Percentiles rank a stretch among this genome's conserved stretches.
Evolutionary conservation across 192 early-diverging fungal genomes (phyloP).

Genomic region (Gaertneriomyces semiglobifer): DNA sequence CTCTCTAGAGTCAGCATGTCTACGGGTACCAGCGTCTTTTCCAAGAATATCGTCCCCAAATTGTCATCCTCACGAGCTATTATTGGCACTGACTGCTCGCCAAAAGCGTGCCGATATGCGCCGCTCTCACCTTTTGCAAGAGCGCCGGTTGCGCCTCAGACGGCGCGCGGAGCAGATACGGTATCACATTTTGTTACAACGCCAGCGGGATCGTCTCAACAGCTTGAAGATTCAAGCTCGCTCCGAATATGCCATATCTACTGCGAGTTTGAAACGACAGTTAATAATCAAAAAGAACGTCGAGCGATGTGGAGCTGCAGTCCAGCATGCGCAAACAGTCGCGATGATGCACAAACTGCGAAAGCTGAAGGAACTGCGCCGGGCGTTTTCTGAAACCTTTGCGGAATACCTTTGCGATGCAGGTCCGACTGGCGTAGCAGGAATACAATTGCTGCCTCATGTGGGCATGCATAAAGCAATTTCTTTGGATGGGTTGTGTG

Average conservation of each 20-base stretch:
- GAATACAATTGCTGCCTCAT: too few relatives aligned
- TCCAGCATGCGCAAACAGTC: slow-evolving; percentile 41
- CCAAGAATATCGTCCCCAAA: too few relatives aligned
- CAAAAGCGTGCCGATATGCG: slow-evolving; percentile 13
- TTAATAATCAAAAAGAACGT: slow-evolving; percentile 27
- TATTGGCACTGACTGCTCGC: background rate
- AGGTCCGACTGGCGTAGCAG: too few relatives aligned
- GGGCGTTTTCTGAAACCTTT: slow-evolving; percentile 41
- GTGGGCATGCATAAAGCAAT: too few relatives aligned
- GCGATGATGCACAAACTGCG: slow-evolving; percentile 38
- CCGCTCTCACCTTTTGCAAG: slow-evolving; percentile 25
- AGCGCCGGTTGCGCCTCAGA: slow-evolving; percentile 26
- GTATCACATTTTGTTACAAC: slow-evolving; percentile 36
- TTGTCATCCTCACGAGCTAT: too few relatives aligned
- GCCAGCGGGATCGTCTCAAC: slow-evolving; percentile 35
- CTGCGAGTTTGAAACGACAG: slow-evolving; percentile 43
- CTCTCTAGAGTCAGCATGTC: too few relatives aligned
- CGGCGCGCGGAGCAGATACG: slow-evolving; percentile 31
- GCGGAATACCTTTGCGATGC: background rate
- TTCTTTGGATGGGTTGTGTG: too few relatives aligned
- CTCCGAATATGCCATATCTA: slow-evolving; percentile 38
- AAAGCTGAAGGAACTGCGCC: slow-evolving; percentile 39
- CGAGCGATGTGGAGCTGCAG: slow-evolving; percentile 34
- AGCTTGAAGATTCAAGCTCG: slow-evolving; percentile 34
- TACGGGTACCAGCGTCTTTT: too few relatives aligned